Conservation (phyloP, 495 filamentous ascomycete genomes). For the Choiromyces venosus region DNA sequence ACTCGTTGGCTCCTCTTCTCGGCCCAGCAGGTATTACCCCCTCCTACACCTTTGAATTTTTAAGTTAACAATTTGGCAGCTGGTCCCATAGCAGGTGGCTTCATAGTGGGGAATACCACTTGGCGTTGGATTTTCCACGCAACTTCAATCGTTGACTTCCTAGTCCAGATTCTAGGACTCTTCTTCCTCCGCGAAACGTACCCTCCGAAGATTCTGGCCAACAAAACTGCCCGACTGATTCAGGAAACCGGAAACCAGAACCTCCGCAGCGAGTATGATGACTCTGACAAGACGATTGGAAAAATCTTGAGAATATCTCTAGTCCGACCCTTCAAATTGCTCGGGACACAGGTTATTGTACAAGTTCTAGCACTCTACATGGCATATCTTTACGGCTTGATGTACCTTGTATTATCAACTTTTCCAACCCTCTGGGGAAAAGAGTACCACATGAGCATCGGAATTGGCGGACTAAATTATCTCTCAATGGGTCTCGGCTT, state of each 20-base stretch:
- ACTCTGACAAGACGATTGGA: slow-evolving; percentile 47
- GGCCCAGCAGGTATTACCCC: slow-evolving; percentile 51
- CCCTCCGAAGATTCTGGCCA: slow-evolving; percentile 55
- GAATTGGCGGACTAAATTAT: slow-evolving; percentile 64
- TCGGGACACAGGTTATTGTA: slow-evolving; percentile 57
- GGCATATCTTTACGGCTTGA: slow-evolving; percentile 66
- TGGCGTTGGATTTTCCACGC: slow-evolving; percentile 69
- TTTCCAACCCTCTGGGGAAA: slow-evolving; percentile 60
- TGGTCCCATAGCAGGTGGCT: slow-evolving; percentile 59
- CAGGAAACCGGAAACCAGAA: slow-evolving; percentile 59
- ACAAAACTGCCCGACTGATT: slow-evolving; percentile 54
- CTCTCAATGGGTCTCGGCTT: slow-evolving; percentile 66
- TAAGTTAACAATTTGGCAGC: slow-evolving; percentile 29
- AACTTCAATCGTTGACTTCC: slow-evolving; percentile 56
- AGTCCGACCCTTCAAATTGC: slow-evolving; percentile 54
- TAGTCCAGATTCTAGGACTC: slow-evolving; percentile 59
- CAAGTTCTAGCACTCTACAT: slow-evolving; percentile 58
- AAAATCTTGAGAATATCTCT: slow-evolving; percentile 48
- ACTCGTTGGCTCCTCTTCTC: slow-evolving; percentile 60
- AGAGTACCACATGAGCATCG: slow-evolving; percentile 57
- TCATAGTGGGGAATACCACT: slow-evolving; percentile 61
- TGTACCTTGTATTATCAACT: slow-evolving; percentile 66
- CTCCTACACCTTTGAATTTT: background rate
- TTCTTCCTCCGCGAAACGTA: slow-evolving; percentile 70
- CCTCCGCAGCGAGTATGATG: slow-evolving; percentile 61